Base-by-base conservation (phyloP, 805 yeast genomes). In the Candida nitratophila region DNA sequence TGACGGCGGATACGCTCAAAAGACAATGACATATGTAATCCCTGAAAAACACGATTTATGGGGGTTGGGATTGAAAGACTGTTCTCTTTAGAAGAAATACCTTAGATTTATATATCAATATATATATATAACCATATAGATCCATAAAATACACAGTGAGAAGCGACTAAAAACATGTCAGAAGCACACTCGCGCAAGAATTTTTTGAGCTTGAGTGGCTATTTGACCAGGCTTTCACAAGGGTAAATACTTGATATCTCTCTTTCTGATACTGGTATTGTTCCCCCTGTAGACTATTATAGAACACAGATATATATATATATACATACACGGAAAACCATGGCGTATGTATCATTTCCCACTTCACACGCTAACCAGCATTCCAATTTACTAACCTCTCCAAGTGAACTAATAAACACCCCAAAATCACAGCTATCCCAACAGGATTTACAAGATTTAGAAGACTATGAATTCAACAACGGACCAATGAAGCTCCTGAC, bases 401-500 rank as follows among this genome's bases (percentile, higher is more conserved):
- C 8, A 10, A 81, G 86, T 43, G 91, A 84, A 42, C 69, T 84
- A 36, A 65, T 78, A 43, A 84, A 84, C 56, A 78, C 82, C 48
- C 89, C 95, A 24, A 79, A 84, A 51, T 73, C 86, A 5, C 96
- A 90, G 56, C 73, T 91, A 41, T 77, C 89, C 10, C 87, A 84
- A 51, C 74, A 74, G 19, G 97, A 93, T 59, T 75, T 88, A 27
- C 82, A 79, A 42, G 82, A 79, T 52, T 69, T 90, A 30, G 98
- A 91, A 61, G 96, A 90, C 58, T 88, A 81, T 58, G 97, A 91
- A 61, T 86, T 87, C 56, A 72, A 77, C 46, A 77, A 88, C 64
- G 99, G 99, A 0, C 99, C 99, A 14, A 75, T 93, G 73, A 79
- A 91, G 3, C 71, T 93, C 24, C 74, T 93, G n/a, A 87, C 89